phyloP scores from a whole-genome alignment of 805 yeast genomes.

The Suhomyces sp. region DNA sequence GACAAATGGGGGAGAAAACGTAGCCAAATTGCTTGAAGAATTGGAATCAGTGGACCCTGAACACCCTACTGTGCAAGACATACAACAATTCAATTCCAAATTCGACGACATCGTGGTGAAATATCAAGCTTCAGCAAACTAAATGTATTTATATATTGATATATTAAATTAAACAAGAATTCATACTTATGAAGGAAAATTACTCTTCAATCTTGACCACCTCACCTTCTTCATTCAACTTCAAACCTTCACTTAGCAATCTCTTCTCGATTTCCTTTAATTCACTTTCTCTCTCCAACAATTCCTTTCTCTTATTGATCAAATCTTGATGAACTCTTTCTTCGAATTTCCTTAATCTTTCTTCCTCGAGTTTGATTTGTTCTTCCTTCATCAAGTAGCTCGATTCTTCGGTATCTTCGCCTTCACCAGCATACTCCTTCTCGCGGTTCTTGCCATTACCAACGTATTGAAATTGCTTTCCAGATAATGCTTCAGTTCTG shows the following conservation, averaged over 20 bases:
- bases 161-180: neutral
- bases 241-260: slow-evolving; percentile 55
- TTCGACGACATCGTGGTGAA: slow-evolving; percentile 71
- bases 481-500: slow-evolving; percentile 81
- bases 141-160: neutral
- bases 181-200: neutral
- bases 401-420: slow-evolving; percentile 12
- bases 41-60: slow-evolving; percentile 48
- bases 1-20: slow-evolving; percentile 36
- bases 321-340: slow-evolving; percentile 87
- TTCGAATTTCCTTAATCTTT: slow-evolving; percentile 80
- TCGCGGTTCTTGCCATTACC: slow-evolving; percentile 15
- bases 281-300: slow-evolving; percentile 81
- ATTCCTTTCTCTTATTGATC: slow-evolving; percentile 74
- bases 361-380: slow-evolving; percentile 86
- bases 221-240: slow-evolving; percentile 37
- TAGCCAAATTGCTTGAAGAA: slow-evolving; percentile 46
- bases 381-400: slow-evolving; percentile 69
- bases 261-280: slow-evolving; percentile 76
- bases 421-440: slow-evolving; percentile 4
- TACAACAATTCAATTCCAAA: slow-evolving; percentile 55
- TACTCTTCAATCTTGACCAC: slow-evolving; percentile 25
- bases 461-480: slow-evolving; percentile 48
- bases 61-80: slow-evolving; percentile 58
- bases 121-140: slow-evolving; percentile 30